Conservation (phyloP, 2,329 filamentous ascomycete genomes). For the Microsporum ferrugineum region DNA sequence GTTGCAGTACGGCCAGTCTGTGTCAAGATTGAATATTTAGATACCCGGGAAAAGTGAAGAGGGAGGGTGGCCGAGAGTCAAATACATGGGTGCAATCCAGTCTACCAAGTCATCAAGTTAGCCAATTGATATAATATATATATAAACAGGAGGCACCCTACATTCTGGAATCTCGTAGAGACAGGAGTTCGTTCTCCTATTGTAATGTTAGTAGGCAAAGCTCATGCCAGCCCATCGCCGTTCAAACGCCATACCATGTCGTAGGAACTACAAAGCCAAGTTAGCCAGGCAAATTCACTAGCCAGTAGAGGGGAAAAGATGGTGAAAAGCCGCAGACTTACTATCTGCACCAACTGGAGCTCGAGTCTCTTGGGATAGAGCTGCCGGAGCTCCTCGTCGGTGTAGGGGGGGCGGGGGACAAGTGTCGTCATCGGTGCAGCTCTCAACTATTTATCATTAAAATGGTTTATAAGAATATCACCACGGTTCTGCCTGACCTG, state of each 20-base stretch:
- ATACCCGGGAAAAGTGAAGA: background rate
- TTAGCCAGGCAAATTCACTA: background rate
- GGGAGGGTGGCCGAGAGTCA: slow-evolving; percentile 13
- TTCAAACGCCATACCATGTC: slow-evolving; percentile 46
- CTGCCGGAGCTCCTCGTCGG: slow-evolving; percentile 61
- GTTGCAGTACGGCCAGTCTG: slow-evolving; percentile 82
- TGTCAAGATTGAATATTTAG: slow-evolving; percentile 6
- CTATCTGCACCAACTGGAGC: slow-evolving; percentile 80
- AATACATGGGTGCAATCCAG: slow-evolving; percentile 40
- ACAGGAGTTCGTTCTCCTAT: slow-evolving; percentile 68
- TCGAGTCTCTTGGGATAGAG: slow-evolving; percentile 73
- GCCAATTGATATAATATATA: slow-evolving; percentile 14
- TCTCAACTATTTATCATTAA: background rate
- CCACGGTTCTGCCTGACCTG: too few relatives aligned
- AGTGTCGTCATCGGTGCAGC: slow-evolving; percentile 59
- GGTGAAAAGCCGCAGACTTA: slow-evolving; percentile 27
- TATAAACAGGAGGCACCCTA: slow-evolving; percentile 19
- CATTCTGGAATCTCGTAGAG: slow-evolving; percentile 74
- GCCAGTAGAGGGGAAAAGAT: background rate
- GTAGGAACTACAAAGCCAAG: slow-evolving; percentile 44
- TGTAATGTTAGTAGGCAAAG: background rate
- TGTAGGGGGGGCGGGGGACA: slow-evolving; percentile 62
- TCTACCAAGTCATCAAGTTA: slow-evolving; percentile 22
- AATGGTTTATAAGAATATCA: background rate
- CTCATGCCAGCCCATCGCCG: background rate